These are phyloP conservation scores for Veloboletus limbatus DNA, from an alignment of 1,284 basidiomycete species.

Conservation along the genomic window DNA sequence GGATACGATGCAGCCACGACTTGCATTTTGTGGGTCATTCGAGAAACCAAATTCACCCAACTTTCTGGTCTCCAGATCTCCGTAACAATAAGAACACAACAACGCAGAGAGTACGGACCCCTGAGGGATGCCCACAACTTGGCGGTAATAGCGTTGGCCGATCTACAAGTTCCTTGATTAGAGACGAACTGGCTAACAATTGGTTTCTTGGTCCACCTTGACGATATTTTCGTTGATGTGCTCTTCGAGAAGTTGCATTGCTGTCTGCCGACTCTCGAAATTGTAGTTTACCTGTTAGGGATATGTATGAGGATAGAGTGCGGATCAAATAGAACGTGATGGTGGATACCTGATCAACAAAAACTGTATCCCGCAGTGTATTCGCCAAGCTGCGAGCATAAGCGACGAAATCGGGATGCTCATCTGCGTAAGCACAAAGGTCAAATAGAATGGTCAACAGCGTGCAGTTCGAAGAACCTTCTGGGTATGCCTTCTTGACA, in stretches of 20 bases:
- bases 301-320: background rate
- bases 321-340: background rate
- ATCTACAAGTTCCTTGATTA: constrained; percentile 49
- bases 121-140: constrained; percentile 92
- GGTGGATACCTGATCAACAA: constrained; percentile 75
- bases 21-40: constrained; percentile 59
- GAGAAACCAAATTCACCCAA: constrained; percentile 55
- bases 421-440: constrained; percentile 41
- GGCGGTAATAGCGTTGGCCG: constrained; percentile 74
- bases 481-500: constrained; percentile 61
- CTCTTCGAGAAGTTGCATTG: constrained; percentile 76
- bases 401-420: constrained; percentile 70
- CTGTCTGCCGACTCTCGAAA: constrained; percentile 52
- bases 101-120: constrained; percentile 89
- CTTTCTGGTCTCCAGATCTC: constrained; percentile 72
- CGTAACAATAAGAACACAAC: constrained; percentile 93
- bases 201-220: constrained; percentile 52
- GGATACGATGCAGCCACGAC: background rate
- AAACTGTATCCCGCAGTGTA: constrained; percentile 72
- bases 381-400: constrained; percentile 66
- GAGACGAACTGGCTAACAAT: background rate
- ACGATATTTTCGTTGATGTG: constrained; percentile 93
- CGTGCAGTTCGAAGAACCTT: constrained; percentile 45
- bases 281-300: constrained; percentile 60
- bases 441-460: background rate